Percentiles rank a stretch among this genome's conserved stretches.
These are phyloP conservation scores for Anacardium occidentale DNA, from an alignment of 345 rosid genomes.

Conservation along the genomic window DNA sequence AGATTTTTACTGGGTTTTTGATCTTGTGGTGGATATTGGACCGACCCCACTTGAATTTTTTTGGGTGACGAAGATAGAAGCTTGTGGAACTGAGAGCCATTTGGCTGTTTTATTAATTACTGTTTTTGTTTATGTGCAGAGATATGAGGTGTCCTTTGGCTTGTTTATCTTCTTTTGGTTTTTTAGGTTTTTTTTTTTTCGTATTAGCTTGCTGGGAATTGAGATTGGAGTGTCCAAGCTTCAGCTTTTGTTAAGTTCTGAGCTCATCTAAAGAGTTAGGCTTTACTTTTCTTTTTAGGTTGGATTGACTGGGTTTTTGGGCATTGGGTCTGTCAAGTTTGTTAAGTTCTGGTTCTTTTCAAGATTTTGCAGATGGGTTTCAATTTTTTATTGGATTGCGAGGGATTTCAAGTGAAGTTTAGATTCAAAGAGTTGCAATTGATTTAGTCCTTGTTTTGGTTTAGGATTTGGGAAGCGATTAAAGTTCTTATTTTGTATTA, in stretches of 20 bases:
- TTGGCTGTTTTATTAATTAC: slow-evolving; percentile 1
- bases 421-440: neutral
- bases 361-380: neutral
- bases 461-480: slow-evolving; percentile 3
- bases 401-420: slow-evolving; percentile 19
- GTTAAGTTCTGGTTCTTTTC: slow-evolving; percentile 4
- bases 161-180: neutral
- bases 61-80: neutral
- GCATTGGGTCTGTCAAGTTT: neutral
- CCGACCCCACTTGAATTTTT: slow-evolving; percentile 1
- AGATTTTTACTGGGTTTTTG: slow-evolving; percentile 10
- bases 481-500: neutral
- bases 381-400: slow-evolving; percentile 4
- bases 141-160: neutral
- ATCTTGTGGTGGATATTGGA: slow-evolving; percentile 8
- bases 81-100: neutral
- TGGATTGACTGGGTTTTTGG: neutral
- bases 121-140: neutral
- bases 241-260: neutral
- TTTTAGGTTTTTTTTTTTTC: neutral
- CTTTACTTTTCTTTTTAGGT: neutral
- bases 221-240: neutral
- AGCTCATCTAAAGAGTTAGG: neutral
- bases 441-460: neutral
- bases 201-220: neutral